Evolutionary conservation across 78 protist species (phyloP).

Genomic region (Cavenderia fasciculata): DNA sequence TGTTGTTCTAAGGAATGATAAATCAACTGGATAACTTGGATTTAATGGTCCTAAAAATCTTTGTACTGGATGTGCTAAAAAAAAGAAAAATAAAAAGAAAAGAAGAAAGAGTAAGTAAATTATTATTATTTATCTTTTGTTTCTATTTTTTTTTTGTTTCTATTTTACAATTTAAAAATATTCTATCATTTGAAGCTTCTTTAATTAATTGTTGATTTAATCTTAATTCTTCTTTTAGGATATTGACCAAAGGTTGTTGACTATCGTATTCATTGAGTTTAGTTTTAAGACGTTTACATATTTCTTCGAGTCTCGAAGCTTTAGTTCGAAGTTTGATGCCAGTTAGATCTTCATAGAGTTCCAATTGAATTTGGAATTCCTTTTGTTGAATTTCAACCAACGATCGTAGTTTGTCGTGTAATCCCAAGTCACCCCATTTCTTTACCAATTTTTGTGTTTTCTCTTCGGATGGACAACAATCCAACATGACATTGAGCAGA

Average conservation of each 20-base stretch:
- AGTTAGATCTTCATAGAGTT: slow-evolving; percentile 38
- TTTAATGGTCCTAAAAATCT: slow-evolving; percentile 59
- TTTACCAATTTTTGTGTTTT: slow-evolving; percentile 17
- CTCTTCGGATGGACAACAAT: slow-evolving; percentile 47
- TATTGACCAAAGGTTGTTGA: slow-evolving; percentile 59
- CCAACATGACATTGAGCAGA: slow-evolving; percentile 41
- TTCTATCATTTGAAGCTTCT: slow-evolving; percentile 66
- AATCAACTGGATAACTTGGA: slow-evolving; percentile 39
- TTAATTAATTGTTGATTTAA: slow-evolving; percentile 56
- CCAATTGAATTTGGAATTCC: slow-evolving; percentile 66
- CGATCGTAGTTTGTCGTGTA: slow-evolving; percentile 34
- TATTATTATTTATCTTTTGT: not conserved
- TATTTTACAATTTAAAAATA: slow-evolving; percentile 41
- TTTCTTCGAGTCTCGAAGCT: slow-evolving; percentile 55
- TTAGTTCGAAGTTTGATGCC: slow-evolving; percentile 40
- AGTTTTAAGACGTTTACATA: slow-evolving; percentile 32
- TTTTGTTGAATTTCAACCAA: slow-evolving; percentile 35
- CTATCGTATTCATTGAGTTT: slow-evolving; percentile 39
- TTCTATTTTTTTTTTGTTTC: not conserved
- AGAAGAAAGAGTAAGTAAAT: not conserved
- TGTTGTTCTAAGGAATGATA: slow-evolving; percentile 69
- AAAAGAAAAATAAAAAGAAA: not conserved
- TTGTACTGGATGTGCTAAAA: slow-evolving; percentile 63
- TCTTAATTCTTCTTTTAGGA: slow-evolving; percentile 60
- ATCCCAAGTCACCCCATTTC: slow-evolving; percentile 58